These are phyloP conservation scores for Phyllosticta citribraziliensis DNA, from an alignment of 2,329 filamentous ascomycete genomes.

Conservation along the genomic window DNA sequence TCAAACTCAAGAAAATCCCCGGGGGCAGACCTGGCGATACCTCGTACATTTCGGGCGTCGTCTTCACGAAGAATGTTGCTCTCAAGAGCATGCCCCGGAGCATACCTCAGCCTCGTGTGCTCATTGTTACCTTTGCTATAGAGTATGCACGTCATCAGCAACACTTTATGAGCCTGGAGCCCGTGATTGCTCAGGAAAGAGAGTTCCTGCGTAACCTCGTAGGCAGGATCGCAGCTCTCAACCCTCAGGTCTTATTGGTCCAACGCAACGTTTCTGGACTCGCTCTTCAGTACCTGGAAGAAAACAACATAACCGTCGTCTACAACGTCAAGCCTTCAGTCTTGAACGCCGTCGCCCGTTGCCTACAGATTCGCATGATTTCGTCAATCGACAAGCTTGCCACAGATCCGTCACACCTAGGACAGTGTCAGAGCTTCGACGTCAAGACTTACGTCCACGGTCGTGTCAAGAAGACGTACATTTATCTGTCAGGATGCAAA, in stretches of 20 bases:
- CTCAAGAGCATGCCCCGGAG: conserved; percentile 91
- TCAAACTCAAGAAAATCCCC: conserved; percentile 93
- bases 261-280: conserved; percentile 88
- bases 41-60: conserved; percentile 90
- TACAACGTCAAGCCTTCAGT: conserved; percentile 97
- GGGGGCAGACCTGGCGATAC: conserved; percentile 86
- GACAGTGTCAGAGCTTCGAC: conserved; percentile 78
- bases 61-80: conserved; percentile 95
- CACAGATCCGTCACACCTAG: conserved; percentile 62
- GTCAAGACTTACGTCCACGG: conserved; percentile 90
- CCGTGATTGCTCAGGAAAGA: conserved; percentile 91
- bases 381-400: conserved; percentile 92
- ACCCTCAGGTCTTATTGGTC: conserved; percentile 79
- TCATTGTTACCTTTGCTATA: conserved; percentile 89
- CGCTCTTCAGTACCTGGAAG: conserved; percentile 76
- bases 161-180: conserved; percentile 96
- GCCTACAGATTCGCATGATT: conserved; percentile 83
- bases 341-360: conserved; percentile 86
- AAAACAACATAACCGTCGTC: conserved; percentile 83
- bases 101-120: conserved; percentile 73
- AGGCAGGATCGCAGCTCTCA: conserved; percentile 76
- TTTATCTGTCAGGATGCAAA: conserved; percentile 84
- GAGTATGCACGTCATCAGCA: conserved; percentile 89
- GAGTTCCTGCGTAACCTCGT: conserved; percentile 90
- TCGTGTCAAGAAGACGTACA: conserved; percentile 83